These are phyloP conservation scores for Oryza longistaminata DNA, from an alignment of 176 grass and related monocot genomes.

Conservation along the genomic window DNA sequence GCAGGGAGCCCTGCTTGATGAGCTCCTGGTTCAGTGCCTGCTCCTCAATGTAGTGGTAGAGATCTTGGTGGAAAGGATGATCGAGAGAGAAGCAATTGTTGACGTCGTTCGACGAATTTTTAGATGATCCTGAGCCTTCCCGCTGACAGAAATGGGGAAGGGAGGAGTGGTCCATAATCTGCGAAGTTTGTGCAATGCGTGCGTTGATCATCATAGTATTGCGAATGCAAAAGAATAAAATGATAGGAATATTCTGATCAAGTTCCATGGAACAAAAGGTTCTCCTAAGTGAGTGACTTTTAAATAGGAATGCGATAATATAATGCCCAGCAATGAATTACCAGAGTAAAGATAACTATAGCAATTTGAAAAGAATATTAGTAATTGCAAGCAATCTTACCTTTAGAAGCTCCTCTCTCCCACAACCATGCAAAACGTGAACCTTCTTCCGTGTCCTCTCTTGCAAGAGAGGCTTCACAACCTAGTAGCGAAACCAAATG, in stretches of 20 bases:
- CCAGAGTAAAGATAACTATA: neutral
- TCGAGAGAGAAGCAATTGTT: conserved; percentile 71
- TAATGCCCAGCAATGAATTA: neutral
- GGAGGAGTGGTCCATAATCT: conserved; percentile 87
- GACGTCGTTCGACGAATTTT: conserved; percentile 11
- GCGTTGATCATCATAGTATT: neutral
- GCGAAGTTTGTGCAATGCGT: conserved; percentile 30
- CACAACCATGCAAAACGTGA: conserved; percentile 67
- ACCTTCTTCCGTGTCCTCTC: conserved; percentile 93
- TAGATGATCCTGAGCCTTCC: conserved; percentile 56
- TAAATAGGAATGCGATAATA: neutral
- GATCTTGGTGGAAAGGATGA: conserved; percentile 83
- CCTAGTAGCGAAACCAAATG: conserved; percentile 43
- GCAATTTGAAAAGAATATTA: neutral
- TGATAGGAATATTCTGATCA: neutral
- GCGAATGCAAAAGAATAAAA: neutral
- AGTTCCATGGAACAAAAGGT: neutral
- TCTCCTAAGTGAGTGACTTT: neutral
- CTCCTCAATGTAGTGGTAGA: conserved; percentile 79
- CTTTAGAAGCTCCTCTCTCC: conserved; percentile 84
- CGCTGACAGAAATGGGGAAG: conserved; percentile 81
- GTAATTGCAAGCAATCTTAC: conserved; percentile 35
- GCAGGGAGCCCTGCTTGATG: conserved; percentile 68
- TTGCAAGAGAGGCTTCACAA: conserved; percentile 95
- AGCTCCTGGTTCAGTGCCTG: conserved; percentile 49